phyloP scores from a whole-genome alignment of 2,329 filamentous ascomycete species.

The Apiospora hydei region DNA sequence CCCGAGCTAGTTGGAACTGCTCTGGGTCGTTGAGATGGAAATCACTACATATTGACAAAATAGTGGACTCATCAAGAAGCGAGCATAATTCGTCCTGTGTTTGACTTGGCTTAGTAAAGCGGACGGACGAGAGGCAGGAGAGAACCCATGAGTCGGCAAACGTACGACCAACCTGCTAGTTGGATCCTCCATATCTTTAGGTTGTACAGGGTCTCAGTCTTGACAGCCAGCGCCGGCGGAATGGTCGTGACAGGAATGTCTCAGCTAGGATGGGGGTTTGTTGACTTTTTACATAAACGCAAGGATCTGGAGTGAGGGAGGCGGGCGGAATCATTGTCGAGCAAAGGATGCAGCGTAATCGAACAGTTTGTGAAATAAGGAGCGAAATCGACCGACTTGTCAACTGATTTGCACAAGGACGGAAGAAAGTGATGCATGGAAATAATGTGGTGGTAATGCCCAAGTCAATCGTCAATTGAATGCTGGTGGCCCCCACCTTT shows the following conservation, averaged over 20 bases:
- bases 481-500: neutral
- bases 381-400: neutral
- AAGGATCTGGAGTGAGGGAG: neutral
- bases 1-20: constrained; percentile 61
- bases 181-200: constrained; percentile 19
- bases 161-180: constrained; percentile 15
- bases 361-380: neutral
- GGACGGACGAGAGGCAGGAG: neutral
- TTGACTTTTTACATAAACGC: constrained; percentile 15
- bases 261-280: neutral
- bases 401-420: constrained; percentile 4
- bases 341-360: neutral
- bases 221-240: constrained; percentile 8
- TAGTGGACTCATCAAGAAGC: constrained; percentile 77
- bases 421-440: constrained; percentile 2
- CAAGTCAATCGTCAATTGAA: neutral
- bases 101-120: neutral
- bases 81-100: constrained; percentile 74
- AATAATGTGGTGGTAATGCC: constrained; percentile 16
- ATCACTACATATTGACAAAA: constrained; percentile 79
- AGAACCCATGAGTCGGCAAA: neutral
- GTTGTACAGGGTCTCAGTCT: neutral
- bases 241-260: constrained; percentile 1
- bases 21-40: constrained; percentile 66
- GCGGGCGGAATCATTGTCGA: constrained; percentile 9